Percentiles rank a stretch among this genome's conserved stretches.
phyloP scores from a whole-genome alignment of 495 filamentous ascomycete species.

The Penicillium manginii region DNA sequence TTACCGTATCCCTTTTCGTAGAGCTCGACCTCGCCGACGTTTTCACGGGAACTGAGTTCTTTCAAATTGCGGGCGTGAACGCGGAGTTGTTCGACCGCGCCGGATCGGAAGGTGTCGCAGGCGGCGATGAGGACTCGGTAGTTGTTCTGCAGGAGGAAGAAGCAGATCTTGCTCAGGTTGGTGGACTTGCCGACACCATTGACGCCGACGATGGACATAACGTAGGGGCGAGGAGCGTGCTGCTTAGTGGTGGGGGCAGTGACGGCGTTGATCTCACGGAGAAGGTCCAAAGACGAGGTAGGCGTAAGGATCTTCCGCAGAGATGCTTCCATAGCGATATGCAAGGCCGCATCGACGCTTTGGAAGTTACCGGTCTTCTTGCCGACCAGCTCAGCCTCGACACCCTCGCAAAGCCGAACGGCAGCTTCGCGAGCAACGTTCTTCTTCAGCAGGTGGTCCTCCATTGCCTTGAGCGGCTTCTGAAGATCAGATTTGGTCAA shows the following conservation, averaged over 20 bases:
- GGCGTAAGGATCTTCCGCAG: conserved; percentile 94
- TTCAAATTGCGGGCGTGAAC: conserved; percentile 91
- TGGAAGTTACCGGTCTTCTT: conserved; percentile 93
- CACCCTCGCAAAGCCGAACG: conserved; percentile 85
- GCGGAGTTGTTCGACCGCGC: conserved; percentile 93
- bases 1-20: conserved; percentile 98
- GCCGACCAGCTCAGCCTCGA: conserved; percentile 85
- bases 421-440: conserved; percentile 96
- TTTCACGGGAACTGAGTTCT: conserved; percentile 80
- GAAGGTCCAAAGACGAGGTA: conserved; percentile 88
- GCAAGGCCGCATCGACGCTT: conserved; percentile 82
- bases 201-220: conserved; percentile 96
- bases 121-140: conserved; percentile 95
- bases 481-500: conserved; percentile 84
- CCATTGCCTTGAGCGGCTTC: conserved; percentile 93
- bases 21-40: conserved; percentile 76
- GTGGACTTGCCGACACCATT: conserved; percentile 99
- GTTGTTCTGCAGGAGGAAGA: conserved; percentile 95
- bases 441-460: conserved; percentile 91
- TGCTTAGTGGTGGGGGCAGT: conserved; percentile 59
- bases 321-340: conserved; percentile 83
- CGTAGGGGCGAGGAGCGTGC: conserved; percentile 76
- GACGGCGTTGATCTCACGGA: conserved; percentile 86
- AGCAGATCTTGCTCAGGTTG: conserved; percentile 94
- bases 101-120: conserved; percentile 96